Conservation (phyloP, 305 asterid genomes). For the Stenogyne calaminthoides region DNA sequence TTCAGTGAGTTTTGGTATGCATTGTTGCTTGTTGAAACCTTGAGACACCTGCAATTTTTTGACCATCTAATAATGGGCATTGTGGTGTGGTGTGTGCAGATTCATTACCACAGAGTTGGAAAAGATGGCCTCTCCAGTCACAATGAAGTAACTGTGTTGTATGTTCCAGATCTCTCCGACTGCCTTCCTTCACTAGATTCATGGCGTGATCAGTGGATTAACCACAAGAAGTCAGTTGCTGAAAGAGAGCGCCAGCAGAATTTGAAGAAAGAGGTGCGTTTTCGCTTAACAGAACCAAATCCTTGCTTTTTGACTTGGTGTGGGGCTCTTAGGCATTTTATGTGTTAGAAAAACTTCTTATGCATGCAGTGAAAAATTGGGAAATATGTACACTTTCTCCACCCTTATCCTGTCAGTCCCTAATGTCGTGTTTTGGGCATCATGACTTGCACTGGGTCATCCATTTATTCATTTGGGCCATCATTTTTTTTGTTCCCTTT, state of each 20-base stretch:
- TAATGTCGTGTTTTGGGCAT: not conserved
- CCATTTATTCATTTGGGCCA: not conserved
- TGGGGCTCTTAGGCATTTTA: not conserved
- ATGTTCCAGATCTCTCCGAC: slow-evolving; percentile 84
- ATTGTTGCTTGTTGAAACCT: slow-evolving; percentile 6
- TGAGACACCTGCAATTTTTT: slow-evolving; percentile 2
- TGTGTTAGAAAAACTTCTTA: not conserved
- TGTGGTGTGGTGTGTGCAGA: slow-evolving; percentile 51
- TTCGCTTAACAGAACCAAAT: slow-evolving; percentile 12
- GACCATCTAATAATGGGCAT: slow-evolving; percentile 19
- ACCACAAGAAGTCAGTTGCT: slow-evolving; percentile 62
- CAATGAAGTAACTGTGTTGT: slow-evolving; percentile 87
- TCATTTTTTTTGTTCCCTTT: not conserved
- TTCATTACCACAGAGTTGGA: slow-evolving; percentile 91
- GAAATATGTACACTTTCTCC: slow-evolving; percentile 1
- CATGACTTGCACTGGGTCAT: not conserved
- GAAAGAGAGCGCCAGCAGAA: slow-evolving; percentile 66
- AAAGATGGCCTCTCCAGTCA: slow-evolving; percentile 91
- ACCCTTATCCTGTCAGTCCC: not conserved
- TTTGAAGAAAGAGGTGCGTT: slow-evolving; percentile 67
- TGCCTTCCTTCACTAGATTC: slow-evolving; percentile 86
- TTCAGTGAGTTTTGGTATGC: not conserved
- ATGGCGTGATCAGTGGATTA: slow-evolving; percentile 89
- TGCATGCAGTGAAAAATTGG: slow-evolving; percentile 8
- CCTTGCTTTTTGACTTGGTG: slow-evolving; percentile 16